Evolutionary conservation across 768 basidiomycete species (phyloP).

Genomic region (Cystofilobasidium capitatum): DNA sequence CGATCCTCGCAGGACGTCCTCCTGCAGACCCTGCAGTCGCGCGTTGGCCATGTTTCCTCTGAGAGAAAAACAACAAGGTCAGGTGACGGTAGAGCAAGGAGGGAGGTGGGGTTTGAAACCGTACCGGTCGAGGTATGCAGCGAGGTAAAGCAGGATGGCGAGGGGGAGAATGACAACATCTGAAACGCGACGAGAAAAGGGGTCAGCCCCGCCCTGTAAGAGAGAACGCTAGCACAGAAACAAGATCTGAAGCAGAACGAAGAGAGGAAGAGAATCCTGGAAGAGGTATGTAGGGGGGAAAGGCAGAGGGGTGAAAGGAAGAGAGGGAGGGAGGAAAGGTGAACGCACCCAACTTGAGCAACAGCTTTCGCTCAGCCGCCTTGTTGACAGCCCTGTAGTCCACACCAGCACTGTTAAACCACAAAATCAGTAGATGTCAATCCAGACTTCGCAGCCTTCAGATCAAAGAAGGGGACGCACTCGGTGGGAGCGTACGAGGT

Average conservation of each 20-base stretch:
- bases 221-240: too few relatives aligned
- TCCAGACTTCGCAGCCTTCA: too few relatives aligned
- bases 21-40: conserved; percentile 14
- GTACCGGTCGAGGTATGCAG: conserved; percentile 43
- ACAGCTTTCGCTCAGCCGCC: background rate
- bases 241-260: too few relatives aligned
- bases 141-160: conserved; percentile 16
- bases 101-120: background rate
- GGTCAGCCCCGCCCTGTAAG: too few relatives aligned
- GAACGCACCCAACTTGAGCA: conserved; percentile 5
- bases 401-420: background rate
- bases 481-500: background rate
- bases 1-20: conserved; percentile 34
- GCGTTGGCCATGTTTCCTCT: conserved; percentile 29
- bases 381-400: background rate
- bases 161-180: background rate
- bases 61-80: background rate
- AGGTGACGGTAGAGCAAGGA: too few relatives aligned
- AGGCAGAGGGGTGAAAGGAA: background rate
- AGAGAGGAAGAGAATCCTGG: too few relatives aligned
- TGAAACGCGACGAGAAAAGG: background rate
- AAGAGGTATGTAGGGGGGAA: too few relatives aligned
- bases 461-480: background rate
- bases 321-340: background rate
- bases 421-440: too few relatives aligned